phyloP scores from a whole-genome alignment of 192 early-diverging fungal species.

The Gonapodya sp. region DNA sequence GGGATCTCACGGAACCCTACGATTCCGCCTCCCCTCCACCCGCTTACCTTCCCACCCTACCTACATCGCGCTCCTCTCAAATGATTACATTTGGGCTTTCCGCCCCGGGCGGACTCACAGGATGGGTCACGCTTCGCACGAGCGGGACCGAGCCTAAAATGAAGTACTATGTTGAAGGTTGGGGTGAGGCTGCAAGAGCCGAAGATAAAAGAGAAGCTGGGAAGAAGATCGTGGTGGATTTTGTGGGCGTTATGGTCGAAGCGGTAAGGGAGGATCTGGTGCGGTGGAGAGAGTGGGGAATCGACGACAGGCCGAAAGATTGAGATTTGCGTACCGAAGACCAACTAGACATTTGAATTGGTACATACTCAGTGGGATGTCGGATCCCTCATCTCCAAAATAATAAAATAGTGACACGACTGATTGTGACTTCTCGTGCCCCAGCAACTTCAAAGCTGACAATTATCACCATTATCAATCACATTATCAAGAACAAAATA shows the following conservation, averaged over 20 bases:
- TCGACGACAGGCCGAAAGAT: too few relatives aligned
- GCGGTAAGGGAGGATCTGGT: slow-evolving; percentile 38
- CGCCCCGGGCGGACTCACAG: slow-evolving; percentile 10
- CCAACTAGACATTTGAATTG: too few relatives aligned
- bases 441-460: too few relatives aligned
- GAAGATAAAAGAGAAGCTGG: slow-evolving; percentile 19
- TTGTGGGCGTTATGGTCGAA: slow-evolving; percentile 23
- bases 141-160: slow-evolving; percentile 84
- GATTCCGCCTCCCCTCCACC: slow-evolving; percentile 48
- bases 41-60: slow-evolving; percentile 54
- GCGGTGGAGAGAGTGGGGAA: not conserved
- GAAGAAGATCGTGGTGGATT: slow-evolving; percentile 31
- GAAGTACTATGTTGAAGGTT: slow-evolving; percentile 70
- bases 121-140: slow-evolving; percentile 21
- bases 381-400: too few relatives aligned
- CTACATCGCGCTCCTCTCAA: slow-evolving; percentile 63
- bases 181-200: slow-evolving; percentile 26
- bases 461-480: too few relatives aligned
- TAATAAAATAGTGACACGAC: too few relatives aligned
- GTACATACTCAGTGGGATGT: too few relatives aligned
- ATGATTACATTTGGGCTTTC: slow-evolving; percentile 75
- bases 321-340: too few relatives aligned
- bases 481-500: too few relatives aligned
- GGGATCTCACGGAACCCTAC: slow-evolving; percentile 84
- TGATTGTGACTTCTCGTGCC: too few relatives aligned